These are phyloP conservation scores for Kwoniella dejecticola DNA, from an alignment of 768 basidiomycete species.

Conservation along the genomic window DNA sequence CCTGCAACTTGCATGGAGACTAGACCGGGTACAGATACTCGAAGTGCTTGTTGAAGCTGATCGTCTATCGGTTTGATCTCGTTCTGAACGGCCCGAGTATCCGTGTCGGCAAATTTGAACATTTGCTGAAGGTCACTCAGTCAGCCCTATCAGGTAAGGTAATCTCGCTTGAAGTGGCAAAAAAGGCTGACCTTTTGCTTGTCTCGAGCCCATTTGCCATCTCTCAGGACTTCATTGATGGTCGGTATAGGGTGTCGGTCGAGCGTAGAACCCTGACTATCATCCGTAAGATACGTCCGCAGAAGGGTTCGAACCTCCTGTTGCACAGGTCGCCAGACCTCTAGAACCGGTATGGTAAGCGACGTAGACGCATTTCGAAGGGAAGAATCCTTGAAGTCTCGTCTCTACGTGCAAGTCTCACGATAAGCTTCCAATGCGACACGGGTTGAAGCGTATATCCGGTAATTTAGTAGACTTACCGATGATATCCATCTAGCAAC, in stretches of 20 bases:
- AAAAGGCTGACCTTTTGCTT: conserved; percentile 71
- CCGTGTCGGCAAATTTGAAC: conserved; percentile 90
- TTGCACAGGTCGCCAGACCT: conserved; percentile 86
- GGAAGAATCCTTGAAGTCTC: conserved; percentile 86
- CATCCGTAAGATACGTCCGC: conserved; percentile 88
- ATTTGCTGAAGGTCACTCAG: conserved; percentile 62
- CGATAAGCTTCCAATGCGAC: conserved; percentile 16
- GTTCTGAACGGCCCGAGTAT: conserved; percentile 70
- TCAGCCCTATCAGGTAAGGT: background rate
- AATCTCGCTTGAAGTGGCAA: too few relatives aligned
- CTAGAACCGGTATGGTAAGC: conserved; percentile 66
- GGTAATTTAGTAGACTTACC: conserved; percentile 61
- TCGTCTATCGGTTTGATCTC: conserved; percentile 77
- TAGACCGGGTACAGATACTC: conserved; percentile 90
- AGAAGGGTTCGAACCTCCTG: conserved; percentile 82
- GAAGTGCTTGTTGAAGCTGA: conserved; percentile 75
- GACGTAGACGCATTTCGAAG: conserved; percentile 67
- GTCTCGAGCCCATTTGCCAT: conserved; percentile 76
- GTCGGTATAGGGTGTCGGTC: conserved; percentile 87
- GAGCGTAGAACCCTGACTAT: conserved; percentile 74
- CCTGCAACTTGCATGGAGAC: conserved; percentile 60
- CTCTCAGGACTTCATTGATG: conserved; percentile 88
- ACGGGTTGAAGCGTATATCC: too few relatives aligned
- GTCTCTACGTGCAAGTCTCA: conserved; percentile 62
- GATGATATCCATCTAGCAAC: conserved; percentile 86